Conservation (phyloP, 2,329 filamentous ascomycete species). For the Scedosporium boydii region DNA sequence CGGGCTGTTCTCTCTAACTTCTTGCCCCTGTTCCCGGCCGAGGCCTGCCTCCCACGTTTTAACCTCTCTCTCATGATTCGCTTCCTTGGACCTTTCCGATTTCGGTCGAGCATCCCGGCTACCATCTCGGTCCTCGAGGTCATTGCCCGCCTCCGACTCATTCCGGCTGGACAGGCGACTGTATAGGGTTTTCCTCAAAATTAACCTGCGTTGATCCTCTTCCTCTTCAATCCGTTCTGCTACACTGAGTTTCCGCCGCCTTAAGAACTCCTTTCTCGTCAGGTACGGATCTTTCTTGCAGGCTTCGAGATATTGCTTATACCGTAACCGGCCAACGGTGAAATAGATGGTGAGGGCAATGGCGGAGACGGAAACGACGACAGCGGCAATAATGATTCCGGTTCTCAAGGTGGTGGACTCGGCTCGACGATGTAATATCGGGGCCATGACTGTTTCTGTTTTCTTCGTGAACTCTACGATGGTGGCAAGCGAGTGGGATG, state of each 20-base stretch:
- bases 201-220: slow-evolving; percentile 21
- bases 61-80: not conserved
- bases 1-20: not conserved
- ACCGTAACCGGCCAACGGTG: slow-evolving; percentile 13
- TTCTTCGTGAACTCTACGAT: too few species aligned
- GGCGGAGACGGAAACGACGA: slow-evolving; percentile 15
- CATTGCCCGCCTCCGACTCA: not conserved
- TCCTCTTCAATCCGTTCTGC: slow-evolving; percentile 17
- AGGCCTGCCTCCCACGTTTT: slow-evolving; percentile 1
- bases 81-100: not conserved
- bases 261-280: slow-evolving; percentile 13
- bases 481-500: too few species aligned
- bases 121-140: not conserved
- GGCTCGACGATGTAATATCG: not conserved
- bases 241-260: slow-evolving; percentile 17
- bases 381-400: slow-evolving; percentile 13
- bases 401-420: not conserved
- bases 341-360: slow-evolving; percentile 14
- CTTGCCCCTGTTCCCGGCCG: not conserved
- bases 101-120: not conserved
- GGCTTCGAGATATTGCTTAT: slow-evolving; percentile 15
- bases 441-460: not conserved
- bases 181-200: slow-evolving; percentile 26
- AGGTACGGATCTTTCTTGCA: slow-evolving; percentile 16
- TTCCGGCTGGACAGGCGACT: not conserved